Conservation (phyloP, 768 basidiomycete genomes). For the Mrakia frigida region DNA sequence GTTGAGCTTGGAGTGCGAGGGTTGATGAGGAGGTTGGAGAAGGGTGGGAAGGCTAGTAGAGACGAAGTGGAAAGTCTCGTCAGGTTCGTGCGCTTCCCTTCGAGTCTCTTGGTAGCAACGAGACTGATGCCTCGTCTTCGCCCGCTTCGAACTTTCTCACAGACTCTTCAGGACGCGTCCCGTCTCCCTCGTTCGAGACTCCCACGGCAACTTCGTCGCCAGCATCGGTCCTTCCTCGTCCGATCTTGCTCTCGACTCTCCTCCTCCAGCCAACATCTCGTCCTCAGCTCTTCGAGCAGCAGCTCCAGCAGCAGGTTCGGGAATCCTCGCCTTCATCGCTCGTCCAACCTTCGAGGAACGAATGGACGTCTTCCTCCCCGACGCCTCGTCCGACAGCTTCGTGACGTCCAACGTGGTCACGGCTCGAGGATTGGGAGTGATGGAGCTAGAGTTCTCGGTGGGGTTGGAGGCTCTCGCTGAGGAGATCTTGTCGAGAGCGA, state of each 20-base stretch:
- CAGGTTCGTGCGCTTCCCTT: background rate
- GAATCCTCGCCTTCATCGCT: slow-evolving; percentile 28
- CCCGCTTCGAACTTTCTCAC: background rate
- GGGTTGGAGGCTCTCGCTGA: background rate
- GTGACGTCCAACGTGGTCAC: background rate
- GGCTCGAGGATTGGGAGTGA: background rate
- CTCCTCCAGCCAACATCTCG: background rate
- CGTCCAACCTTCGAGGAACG: slow-evolving; percentile 23
- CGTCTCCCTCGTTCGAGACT: slow-evolving; percentile 15
- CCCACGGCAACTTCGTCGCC: slow-evolving; percentile 11
- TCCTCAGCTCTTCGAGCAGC: slow-evolving; percentile 11
- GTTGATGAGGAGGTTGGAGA: slow-evolving; percentile 28
- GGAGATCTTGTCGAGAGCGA: slow-evolving; percentile 16
- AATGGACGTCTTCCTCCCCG: background rate
- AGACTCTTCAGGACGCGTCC: slow-evolving; percentile 25
- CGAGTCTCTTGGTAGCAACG: background rate
- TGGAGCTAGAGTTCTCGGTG: slow-evolving; percentile 21
- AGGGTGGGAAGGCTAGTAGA: slow-evolving; percentile 5
- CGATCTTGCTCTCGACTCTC: background rate
- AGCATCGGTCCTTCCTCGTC: slow-evolving; percentile 11
- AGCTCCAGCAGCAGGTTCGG: slow-evolving; percentile 20
- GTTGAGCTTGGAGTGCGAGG: slow-evolving; percentile 22
- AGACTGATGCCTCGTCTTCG: background rate
- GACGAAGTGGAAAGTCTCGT: slow-evolving; percentile 27
- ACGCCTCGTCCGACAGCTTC: background rate